Evolutionary conservation across 2,329 filamentous ascomycete genomes (phyloP).

Genomic region (Cryphonectria radicalis): DNA sequence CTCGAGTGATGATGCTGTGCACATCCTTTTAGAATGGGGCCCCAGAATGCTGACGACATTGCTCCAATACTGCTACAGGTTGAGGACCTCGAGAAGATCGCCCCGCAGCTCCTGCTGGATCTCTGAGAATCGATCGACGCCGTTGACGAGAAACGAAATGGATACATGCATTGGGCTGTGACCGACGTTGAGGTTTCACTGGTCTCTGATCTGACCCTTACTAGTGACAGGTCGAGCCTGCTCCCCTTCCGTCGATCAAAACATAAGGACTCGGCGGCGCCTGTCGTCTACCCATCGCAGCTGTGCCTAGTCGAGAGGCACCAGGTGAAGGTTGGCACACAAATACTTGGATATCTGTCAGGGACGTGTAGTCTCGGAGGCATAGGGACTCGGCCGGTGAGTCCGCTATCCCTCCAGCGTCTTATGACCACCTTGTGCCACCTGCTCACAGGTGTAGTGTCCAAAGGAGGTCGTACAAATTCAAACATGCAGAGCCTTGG

Average conservation of each 20-base stretch:
- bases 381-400: not conserved
- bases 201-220: not conserved
- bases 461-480: not conserved
- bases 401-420: not conserved
- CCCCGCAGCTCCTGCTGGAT: conserved; percentile 83
- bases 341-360: not conserved
- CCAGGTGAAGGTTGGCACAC: not conserved
- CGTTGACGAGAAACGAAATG: not conserved
- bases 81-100: conserved; percentile 87
- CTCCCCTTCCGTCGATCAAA: not conserved
- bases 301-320: not conserved
- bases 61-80: conserved; percentile 54
- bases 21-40: conserved; percentile 7
- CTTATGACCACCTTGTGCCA: not conserved
- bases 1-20: not conserved
- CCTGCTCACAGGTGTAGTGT: not conserved
- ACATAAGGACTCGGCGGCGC: not conserved
- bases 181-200: not conserved
- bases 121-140: conserved; percentile 56
- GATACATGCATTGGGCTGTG: not conserved
- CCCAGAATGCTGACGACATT: conserved; percentile 31
- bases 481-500: not conserved
- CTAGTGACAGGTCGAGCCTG: not conserved
- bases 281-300: not conserved
- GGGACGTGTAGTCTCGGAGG: not conserved